Base-by-base conservation (phyloP, 1,284 basidiomycete species). In the Filobasidium uniguttulatum region DNA sequence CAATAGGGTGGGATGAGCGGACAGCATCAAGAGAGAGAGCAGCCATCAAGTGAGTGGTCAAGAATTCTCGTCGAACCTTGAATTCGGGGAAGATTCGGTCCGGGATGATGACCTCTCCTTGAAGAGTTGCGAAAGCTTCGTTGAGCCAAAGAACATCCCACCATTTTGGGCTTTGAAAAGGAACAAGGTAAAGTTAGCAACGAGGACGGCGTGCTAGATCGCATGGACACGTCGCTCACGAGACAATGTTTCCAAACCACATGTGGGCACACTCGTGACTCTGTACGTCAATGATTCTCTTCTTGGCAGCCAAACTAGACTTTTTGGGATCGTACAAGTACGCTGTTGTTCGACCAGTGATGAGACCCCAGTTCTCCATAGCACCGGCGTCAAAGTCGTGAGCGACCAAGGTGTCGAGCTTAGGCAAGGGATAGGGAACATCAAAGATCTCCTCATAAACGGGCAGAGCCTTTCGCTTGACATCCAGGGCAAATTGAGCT, bases 301-400 rank as follows among this genome's bases (percentile, higher is more conserved):
- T 87, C 74, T 83, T 86, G 46, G 81, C 83, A 15, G 72, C 69
- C 29, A 90, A 70, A 57, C 88, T 84, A 9, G 78, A 77, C 59
- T 79, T 83, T 58, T 82, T 74, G 9, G 80, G 79, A 64, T 97
- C 86, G 60, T 88, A 76, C 41, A 96, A 72, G 66, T 88, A 85
- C 2, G 82, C 82, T 36, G 75, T 80, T 2, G 87, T 90, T 44
- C 90, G 77, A 23, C 89, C 90, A 8, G 85, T 94, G 63, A 96
- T 94, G 52, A 96, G 72, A 51, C 90, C 88, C 79, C 86, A 90
- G 66, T 94, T 94, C 72, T 96, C 89, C 89, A 91, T 93, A 2
- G 88, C 89, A 47, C 85, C 87, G 29, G 83, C 82, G 64, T 93
- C 89, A 58, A 93, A 93, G 66, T 93, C 87, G 54, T 77, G 79